phyloP scores from a whole-genome alignment of 352 stramenopile genomes.

The Phytophthora citricola region DNA sequence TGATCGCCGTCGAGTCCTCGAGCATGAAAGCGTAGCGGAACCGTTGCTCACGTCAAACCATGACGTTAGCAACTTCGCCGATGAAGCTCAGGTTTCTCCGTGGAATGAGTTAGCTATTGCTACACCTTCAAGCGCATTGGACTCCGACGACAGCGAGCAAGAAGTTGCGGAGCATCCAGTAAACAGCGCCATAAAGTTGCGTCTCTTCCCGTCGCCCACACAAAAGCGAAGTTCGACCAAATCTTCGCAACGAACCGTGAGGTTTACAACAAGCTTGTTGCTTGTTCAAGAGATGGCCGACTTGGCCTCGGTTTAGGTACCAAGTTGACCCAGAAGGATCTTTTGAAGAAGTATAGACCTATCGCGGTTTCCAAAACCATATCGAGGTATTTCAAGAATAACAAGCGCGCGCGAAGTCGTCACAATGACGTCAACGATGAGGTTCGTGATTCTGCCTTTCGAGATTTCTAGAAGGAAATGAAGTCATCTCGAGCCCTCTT shows the following conservation, averaged over 20 bases:
- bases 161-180: too few species aligned
- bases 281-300: conserved; percentile 6
- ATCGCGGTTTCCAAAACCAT: conserved; percentile 14
- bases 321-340: conserved; percentile 5
- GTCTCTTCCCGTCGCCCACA: too few species aligned
- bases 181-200: too few species aligned
- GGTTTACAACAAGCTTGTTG: conserved; percentile 30
- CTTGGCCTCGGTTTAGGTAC: background rate
- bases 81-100: too few species aligned
- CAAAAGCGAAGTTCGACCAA: conserved; percentile 1
- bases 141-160: too few species aligned
- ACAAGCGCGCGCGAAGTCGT: background rate
- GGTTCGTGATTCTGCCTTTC: conserved; percentile 13
- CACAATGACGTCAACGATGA: conserved; percentile 12
- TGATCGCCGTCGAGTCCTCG: too few species aligned
- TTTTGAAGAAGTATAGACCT: conserved; percentile 6
- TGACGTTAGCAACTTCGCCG: too few species aligned
- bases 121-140: too few species aligned
- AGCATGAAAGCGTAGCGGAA: too few species aligned
- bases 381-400: conserved; percentile 13
- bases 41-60: too few species aligned
- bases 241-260: conserved; percentile 24
- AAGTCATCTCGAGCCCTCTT: conserved; percentile 19
- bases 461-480: conserved; percentile 21
- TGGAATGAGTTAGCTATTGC: too few species aligned